phyloP scores from a whole-genome alignment of 1,139 yeast genomes.

The Starmera stellimalicola region DNA sequence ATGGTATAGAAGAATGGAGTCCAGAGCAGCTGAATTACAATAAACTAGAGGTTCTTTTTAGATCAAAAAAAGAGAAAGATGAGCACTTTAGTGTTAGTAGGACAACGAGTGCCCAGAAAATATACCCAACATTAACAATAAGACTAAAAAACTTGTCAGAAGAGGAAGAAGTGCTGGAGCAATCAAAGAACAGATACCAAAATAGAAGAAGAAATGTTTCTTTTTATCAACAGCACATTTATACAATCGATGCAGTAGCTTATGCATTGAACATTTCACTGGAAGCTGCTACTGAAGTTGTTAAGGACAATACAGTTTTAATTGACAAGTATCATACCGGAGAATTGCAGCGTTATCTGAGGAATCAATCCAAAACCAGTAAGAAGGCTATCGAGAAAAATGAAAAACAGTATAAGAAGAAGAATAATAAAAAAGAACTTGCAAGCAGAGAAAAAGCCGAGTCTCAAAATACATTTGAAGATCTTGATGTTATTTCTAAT shows the following conservation, averaged over 20 bases:
- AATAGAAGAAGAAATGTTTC: conserved; percentile 11
- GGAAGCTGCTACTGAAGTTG: conserved; percentile 14
- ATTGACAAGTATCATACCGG: conserved; percentile 14
- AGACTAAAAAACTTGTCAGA: neutral
- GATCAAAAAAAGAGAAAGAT: no score
- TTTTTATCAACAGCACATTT: conserved; percentile 15
- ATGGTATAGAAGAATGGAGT: conserved; percentile 6
- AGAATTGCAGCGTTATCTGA: conserved; percentile 8
- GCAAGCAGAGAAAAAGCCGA: no score
- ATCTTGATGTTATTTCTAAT: neutral
- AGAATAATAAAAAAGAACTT: neutral
- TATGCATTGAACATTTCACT: conserved; percentile 10
- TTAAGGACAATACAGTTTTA: conserved; percentile 12
- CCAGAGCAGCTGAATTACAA: neutral
- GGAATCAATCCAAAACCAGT: neutral
- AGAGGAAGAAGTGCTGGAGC: no score
- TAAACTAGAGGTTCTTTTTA: neutral
- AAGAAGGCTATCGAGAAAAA: neutral
- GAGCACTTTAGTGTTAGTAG: no score
- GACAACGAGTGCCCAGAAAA: no score
- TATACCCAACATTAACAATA: neutral
- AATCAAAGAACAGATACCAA: conserved; percentile 1
- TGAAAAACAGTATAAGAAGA: neutral
- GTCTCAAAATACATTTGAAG: neutral
- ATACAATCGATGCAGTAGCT: conserved; percentile 16